Base-by-base conservation (phyloP, 768 basidiomycete genomes). In the Panus rudis region DNA sequence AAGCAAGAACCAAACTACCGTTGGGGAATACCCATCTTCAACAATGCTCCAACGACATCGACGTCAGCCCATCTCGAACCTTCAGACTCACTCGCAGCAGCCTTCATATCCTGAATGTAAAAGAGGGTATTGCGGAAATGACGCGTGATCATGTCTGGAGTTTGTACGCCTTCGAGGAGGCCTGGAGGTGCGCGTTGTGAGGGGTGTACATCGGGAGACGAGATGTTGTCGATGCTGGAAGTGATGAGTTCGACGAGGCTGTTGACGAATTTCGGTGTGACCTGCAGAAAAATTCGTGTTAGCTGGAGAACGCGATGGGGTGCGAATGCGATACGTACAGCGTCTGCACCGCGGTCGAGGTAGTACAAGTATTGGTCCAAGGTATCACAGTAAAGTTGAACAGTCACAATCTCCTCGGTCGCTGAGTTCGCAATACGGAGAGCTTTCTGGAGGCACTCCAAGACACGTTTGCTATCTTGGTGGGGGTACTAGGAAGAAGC, bases 381-480 rank as follows among this genome's bases (percentile, higher is more conserved):
- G 11, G 94, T 91, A 61, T 97, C 92, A 51, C 90, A 91, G 60
- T 97, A 98, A 6, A 98, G 71, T 59, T 97, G 94, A 2, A 97
- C 84, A 3, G 90, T 97, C 28, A 96, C 89, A 49, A 98, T 88
- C 56, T 97, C 93, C 63, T 98, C 96, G 41, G 92, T 93, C 20
- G 90, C 90, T 3, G 91, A 92, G 55, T 93, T 92, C 4, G 96
- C 96, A 54, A 96, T 97, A 2, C 94, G 80, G 20, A 98, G 72
- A 3, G 92, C 89, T 61, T 98, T 98, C 62, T 99, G 96, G 24
- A 99, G 71, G 59, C 96, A 99, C 63, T 99, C 96, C 24, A 99
- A 70, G 0, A 99, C 93, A 19, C 96, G 88, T 57, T 97, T 97
- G 64, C 92, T 93, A 58, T 99, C 96, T 52, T 91, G 84, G 57